These are phyloP conservation scores for Phytopythium vexans DNA, from an alignment of 352 stramenopile genomes.

Conservation along the genomic window DNA sequence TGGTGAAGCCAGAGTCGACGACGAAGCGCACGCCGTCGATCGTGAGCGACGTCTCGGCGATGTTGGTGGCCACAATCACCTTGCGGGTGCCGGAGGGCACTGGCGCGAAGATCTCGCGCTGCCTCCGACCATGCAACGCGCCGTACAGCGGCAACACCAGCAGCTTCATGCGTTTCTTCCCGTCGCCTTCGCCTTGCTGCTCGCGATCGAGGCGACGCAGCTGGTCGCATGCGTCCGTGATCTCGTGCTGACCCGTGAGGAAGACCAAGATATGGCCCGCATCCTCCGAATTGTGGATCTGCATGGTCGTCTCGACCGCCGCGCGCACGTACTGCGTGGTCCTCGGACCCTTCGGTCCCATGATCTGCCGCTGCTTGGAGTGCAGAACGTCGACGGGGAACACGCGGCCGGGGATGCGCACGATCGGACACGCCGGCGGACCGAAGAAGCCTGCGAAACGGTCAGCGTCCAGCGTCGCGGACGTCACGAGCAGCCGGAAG, in stretches of 20 bases:
- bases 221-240: conserved; percentile 87
- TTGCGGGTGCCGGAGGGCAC: conserved; percentile 82
- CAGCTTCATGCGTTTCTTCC: conserved; percentile 40
- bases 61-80: conserved; percentile 90
- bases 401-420: conserved; percentile 89
- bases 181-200: conserved; percentile 31
- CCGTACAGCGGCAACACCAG: conserved; percentile 93
- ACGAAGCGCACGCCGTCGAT: conserved; percentile 94
- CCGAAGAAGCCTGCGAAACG: conserved; percentile 89
- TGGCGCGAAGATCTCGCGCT: conserved; percentile 93
- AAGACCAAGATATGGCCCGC: conserved; percentile 93
- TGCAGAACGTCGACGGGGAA: conserved; percentile 95
- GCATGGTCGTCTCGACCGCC: conserved; percentile 73
- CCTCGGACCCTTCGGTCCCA: conserved; percentile 59
- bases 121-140: conserved; percentile 89
- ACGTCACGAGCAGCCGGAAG: conserved; percentile 94
- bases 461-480: conserved; percentile 87
- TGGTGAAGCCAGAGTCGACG: conserved; percentile 77
- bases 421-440: conserved; percentile 51
- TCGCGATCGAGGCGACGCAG: conserved; percentile 60
- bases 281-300: conserved; percentile 68
- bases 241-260: conserved; percentile 92
- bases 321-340: conserved; percentile 53
- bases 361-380: conserved; percentile 80
- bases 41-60: conserved; percentile 98